phyloP scores from a whole-genome alignment of 371 early-diverging fungal species.

The Rhizopus delemar region DNA sequence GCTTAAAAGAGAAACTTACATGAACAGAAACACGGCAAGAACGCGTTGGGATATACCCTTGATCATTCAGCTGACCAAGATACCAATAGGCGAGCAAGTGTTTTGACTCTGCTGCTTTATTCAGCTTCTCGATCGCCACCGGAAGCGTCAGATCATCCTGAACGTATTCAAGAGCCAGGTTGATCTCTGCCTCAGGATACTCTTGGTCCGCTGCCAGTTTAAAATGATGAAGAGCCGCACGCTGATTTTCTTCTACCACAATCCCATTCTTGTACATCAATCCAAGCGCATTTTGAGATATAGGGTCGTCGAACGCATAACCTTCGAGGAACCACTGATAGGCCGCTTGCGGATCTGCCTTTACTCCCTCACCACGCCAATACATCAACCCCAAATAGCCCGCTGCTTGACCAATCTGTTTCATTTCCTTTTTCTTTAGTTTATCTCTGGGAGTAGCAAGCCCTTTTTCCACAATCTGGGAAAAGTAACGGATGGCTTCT shows the following conservation, averaged over 20 bases:
- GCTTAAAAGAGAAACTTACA: constrained; percentile 33
- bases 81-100: constrained; percentile 77
- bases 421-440: constrained; percentile 12
- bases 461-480: constrained; percentile 42
- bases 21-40: constrained; percentile 59
- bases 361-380: constrained; percentile 90
- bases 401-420: constrained; percentile 67
- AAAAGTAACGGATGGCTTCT: constrained; percentile 64
- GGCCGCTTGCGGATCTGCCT: constrained; percentile 60
- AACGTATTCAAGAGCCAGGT: constrained; percentile 46
- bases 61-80: constrained; percentile 66
- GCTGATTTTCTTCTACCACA: constrained; percentile 49
- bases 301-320: constrained; percentile 61
- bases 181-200: constrained; percentile 66
- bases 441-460: constrained; percentile 27
- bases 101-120: constrained; percentile 56
- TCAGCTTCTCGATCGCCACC: constrained; percentile 32
- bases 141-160: constrained; percentile 35
- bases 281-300: constrained; percentile 75
- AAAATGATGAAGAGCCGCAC: constrained; percentile 61
- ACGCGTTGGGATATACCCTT: constrained; percentile 39
- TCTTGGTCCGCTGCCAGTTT: constrained; percentile 61
- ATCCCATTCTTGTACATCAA: constrained; percentile 79
- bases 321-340: constrained; percentile 77
- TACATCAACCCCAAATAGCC: constrained; percentile 86